These are phyloP conservation scores for Eimeria acervulina DNA, from an alignment of 169 alveolate genomes.

Conservation along the genomic window DNA sequence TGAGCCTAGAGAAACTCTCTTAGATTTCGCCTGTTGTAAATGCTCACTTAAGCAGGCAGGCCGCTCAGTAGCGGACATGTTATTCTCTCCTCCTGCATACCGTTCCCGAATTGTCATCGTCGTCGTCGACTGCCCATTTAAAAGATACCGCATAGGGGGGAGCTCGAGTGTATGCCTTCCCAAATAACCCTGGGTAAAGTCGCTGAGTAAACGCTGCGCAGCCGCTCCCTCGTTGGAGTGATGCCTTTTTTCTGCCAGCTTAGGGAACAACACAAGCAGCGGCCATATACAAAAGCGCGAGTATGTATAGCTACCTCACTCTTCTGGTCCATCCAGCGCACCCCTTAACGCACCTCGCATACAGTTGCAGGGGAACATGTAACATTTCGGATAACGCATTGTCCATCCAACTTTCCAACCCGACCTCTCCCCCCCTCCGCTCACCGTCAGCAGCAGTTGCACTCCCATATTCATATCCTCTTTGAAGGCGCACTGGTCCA, in stretches of 20 bases:
- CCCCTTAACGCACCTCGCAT: too few species aligned
- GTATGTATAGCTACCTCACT: neutral
- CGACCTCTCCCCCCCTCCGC: neutral
- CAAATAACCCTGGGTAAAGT: constrained; percentile 88
- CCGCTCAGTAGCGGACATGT: neutral
- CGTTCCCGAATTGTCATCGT: neutral
- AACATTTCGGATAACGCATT: neutral
- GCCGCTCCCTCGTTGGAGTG: constrained; percentile 88
- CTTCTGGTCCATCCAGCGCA: neutral
- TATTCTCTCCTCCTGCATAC: neutral
- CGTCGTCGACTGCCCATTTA: neutral
- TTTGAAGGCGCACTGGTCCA: constrained; percentile 29
- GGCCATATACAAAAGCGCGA: neutral
- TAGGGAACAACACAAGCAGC: constrained; percentile 38
- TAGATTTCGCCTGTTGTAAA: neutral
- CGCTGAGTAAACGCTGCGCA: constrained; percentile 89
- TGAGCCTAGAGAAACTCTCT: neutral
- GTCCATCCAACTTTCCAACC: neutral
- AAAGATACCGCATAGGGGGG: constrained; percentile 85
- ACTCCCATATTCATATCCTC: constrained; percentile 44
- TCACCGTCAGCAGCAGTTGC: constrained; percentile 70
- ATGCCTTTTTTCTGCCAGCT: constrained; percentile 85
- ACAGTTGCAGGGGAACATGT: neutral
- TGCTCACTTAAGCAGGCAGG: neutral
- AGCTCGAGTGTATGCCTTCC: constrained; percentile 89